phyloP scores from a whole-genome alignment of 140 eudicot genomes.

The Senecio squalidus region DNA sequence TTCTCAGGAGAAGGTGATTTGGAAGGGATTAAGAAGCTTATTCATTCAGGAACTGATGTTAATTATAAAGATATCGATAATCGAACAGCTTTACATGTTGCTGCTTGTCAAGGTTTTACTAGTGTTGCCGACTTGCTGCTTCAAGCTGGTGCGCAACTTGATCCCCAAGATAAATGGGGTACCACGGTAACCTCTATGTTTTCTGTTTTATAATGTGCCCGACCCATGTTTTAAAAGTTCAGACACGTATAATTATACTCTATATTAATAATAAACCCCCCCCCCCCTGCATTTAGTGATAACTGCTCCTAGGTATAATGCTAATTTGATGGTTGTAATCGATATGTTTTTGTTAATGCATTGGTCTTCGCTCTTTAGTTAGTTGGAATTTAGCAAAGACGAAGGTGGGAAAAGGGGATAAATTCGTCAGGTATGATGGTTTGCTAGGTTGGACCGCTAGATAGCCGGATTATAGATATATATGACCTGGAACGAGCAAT shows the following conservation, averaged over 20 bases:
- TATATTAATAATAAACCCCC: no score
- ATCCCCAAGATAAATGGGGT: slow-evolving; percentile 88
- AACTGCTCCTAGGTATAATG: no score
- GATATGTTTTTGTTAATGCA: neutral
- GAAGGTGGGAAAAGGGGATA: neutral
- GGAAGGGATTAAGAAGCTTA: slow-evolving; percentile 76
- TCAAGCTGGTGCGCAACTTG: slow-evolving; percentile 58
- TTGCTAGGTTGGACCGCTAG: no score
- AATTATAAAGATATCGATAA: slow-evolving; percentile 74
- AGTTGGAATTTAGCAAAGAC: no score
- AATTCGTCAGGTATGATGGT: neutral
- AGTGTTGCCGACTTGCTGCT: slow-evolving; percentile 69
- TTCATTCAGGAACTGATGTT: slow-evolving; percentile 63
- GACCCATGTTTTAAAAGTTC: no score
- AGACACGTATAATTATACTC: no score
- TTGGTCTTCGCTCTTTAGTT: no score
- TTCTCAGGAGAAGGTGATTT: slow-evolving; percentile 65
- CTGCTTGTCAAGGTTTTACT: slow-evolving; percentile 78
- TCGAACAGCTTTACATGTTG: slow-evolving; percentile 84
- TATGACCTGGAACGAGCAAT: neutral
- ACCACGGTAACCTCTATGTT: slow-evolving; percentile 62
- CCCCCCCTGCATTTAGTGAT: no score
- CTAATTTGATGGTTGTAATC: slow-evolving; percentile 2
- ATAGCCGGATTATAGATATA: neutral
- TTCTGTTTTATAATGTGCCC: neutral